phyloP scores from a whole-genome alignment of 2,329 filamentous ascomycete genomes.

The Alternaria novae-zelandiae region DNA sequence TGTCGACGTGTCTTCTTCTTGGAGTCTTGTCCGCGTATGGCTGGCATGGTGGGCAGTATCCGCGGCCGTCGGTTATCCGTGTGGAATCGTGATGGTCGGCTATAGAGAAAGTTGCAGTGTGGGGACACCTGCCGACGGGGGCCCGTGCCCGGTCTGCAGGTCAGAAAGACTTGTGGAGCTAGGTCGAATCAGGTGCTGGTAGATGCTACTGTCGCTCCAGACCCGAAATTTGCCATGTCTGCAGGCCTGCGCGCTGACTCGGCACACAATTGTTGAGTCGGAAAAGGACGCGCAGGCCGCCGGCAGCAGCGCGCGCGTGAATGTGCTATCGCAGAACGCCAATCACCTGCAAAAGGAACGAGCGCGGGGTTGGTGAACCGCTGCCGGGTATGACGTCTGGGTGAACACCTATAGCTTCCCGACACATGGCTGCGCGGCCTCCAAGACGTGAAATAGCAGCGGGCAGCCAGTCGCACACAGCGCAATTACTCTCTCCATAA shows the following conservation, averaged over 20 bases:
- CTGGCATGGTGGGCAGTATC: slow-evolving; percentile 53
- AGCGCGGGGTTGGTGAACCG: slow-evolving; percentile 11
- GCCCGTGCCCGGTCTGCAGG: slow-evolving; percentile 37
- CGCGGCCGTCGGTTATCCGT: slow-evolving; percentile 37
- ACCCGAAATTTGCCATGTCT: slow-evolving; percentile 22
- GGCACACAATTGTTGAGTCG: slow-evolving; percentile 16
- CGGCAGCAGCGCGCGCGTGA: background rate
- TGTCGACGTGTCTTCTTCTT: slow-evolving; percentile 57
- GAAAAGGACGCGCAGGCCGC: slow-evolving; percentile 5
- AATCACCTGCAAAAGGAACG: slow-evolving; percentile 6
- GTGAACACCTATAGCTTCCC: slow-evolving; percentile 1
- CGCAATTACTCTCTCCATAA: background rate
- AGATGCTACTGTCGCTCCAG: slow-evolving; percentile 7
- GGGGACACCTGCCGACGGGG: slow-evolving; percentile 12
- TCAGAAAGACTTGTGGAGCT: slow-evolving; percentile 27
- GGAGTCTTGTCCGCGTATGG: slow-evolving; percentile 57
- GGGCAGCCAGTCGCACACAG: background rate
- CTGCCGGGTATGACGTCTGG: slow-evolving; percentile 13
- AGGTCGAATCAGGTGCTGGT: slow-evolving; percentile 2
- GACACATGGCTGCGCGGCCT: background rate
- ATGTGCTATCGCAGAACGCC: background rate
- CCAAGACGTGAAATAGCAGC: background rate
- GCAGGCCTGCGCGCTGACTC: slow-evolving; percentile 28
- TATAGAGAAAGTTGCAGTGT: slow-evolving; percentile 29
- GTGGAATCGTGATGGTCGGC: slow-evolving; percentile 31